Evolutionary conservation across 1,284 basidiomycete species (phyloP).

Genomic region (Rhodotorula sp.): DNA sequence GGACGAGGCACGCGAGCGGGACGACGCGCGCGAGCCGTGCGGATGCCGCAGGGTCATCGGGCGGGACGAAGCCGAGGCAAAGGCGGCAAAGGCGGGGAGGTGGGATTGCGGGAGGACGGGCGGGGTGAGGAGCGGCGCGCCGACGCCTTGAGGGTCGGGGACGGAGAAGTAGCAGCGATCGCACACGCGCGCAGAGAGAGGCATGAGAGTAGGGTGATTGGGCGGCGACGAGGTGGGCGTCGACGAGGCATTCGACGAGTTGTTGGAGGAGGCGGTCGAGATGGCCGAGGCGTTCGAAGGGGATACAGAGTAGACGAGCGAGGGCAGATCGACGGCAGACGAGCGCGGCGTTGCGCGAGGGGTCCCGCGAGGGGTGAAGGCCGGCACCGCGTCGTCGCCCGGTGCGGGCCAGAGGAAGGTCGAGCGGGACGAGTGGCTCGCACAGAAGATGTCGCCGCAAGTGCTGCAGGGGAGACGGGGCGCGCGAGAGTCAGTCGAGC

Average conservation of each 20-base stretch:
- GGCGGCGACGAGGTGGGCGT: slow-evolving; percentile 18
- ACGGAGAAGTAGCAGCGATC: slow-evolving; percentile 38
- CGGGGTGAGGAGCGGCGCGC: slow-evolving; percentile 28
- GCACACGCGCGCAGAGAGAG: slow-evolving; percentile 32
- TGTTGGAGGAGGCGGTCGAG: slow-evolving; percentile 5
- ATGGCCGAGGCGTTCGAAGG: slow-evolving; percentile 24
- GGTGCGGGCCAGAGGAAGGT: slow-evolving; percentile 34
- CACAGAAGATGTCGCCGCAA: slow-evolving; percentile 39
- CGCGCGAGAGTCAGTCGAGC: background rate
- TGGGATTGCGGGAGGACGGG: slow-evolving; percentile 8
- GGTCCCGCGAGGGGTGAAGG: slow-evolving; percentile 23
- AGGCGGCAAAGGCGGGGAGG: slow-evolving; percentile 9
- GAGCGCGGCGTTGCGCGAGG: slow-evolving; percentile 37
- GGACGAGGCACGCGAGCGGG: slow-evolving; percentile 15
- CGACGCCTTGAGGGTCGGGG: background rate
- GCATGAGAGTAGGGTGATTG: background rate
- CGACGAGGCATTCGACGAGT: slow-evolving; percentile 6
- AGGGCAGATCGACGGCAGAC: slow-evolving; percentile 32
- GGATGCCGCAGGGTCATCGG: slow-evolving; percentile 22
- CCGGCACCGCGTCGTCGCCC: slow-evolving; percentile 19
- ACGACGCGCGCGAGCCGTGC: slow-evolving; percentile 12
- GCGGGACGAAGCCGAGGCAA: slow-evolving; percentile 10
- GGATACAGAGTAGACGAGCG: slow-evolving; percentile 25
- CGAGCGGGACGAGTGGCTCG: slow-evolving; percentile 32
- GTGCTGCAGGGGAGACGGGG: slow-evolving; percentile 10